phyloP scores from a whole-genome alignment of 2,329 filamentous ascomycete genomes.

The Pseudocercospora pini-densiflorae region DNA sequence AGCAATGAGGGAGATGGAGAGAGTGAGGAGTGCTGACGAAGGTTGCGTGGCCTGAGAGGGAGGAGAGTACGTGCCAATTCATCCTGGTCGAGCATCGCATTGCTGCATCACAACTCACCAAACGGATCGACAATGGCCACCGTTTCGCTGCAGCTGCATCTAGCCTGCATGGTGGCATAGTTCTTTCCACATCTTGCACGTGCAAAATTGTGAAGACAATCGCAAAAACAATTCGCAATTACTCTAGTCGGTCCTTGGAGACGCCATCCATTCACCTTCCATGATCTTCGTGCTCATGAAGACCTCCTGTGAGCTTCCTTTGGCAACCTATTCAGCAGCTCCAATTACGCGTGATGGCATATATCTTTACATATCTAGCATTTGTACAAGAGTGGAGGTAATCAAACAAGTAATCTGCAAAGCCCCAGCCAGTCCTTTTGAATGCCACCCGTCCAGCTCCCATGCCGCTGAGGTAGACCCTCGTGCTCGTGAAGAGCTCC shows the following conservation, averaged over 20 bases:
- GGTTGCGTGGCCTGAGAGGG: neutral
- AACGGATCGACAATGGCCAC: too few species aligned
- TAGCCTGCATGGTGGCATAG: too few species aligned
- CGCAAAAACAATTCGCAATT: too few species aligned
- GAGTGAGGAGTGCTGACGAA: neutral
- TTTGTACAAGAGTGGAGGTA: conserved; percentile 5
- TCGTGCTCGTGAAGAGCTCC: neutral
- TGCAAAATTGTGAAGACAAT: too few species aligned
- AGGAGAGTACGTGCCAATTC: neutral
- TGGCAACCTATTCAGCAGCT: neutral
- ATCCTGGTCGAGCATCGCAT: too few species aligned
- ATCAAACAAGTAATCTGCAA: neutral
- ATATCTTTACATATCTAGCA: neutral
- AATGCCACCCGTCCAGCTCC: neutral
- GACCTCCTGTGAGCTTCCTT: neutral
- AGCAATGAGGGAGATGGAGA: neutral
- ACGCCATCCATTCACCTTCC: too few species aligned
- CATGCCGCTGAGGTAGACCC: neutral
- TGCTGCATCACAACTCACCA: too few species aligned
- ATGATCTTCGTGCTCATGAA: neutral
- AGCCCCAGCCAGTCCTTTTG: neutral
- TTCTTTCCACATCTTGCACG: too few species aligned
- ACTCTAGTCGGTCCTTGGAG: too few species aligned
- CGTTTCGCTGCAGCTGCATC: too few species aligned
- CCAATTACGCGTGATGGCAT: neutral